Base-by-base conservation (phyloP, 768 basidiomycete species). In the Phaffia australis region DNA sequence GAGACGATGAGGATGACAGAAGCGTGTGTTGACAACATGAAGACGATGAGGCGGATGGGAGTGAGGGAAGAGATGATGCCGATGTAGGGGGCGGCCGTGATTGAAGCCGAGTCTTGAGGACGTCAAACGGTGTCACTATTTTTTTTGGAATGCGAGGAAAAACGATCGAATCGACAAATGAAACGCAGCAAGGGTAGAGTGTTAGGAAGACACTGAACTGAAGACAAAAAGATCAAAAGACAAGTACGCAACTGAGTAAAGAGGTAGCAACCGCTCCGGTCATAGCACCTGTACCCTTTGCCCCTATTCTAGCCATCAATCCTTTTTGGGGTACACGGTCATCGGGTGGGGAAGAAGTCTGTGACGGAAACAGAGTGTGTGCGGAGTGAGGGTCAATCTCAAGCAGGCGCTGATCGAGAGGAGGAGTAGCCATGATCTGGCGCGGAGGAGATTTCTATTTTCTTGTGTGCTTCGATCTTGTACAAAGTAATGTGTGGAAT, bases 91-190 rank as follows among this genome's bases (percentile, higher is more conserved):
- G 67, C 65, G 70, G 51, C 69, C 71, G 91, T 0, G 95, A 98
- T 76, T 99, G 95, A 21, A 99, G 79, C 32, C 95, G 84, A 16
- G 94, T 98, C 77, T 98, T 98, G 71, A 98, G 82, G 63, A 99
- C 91, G 77, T 99, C 95, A 76, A 99, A 99, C 3, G 95, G 95
- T 2, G 94, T 98, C 95, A 99, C 94, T 98, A 11, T 42, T 42
- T 42, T 42, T 42, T 42, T 42, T 42, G 35, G 74, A 5, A 42
- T 42, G 35, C 35, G 35, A 42, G 6, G 14, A 65, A 30, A 32
- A 50, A 46, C 8, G 48, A 42, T 6, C 23, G 56, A 23, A 58
- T 14, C 18, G 49, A 35, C 32, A 32, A 58, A 27, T 21, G n/a
- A 23, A 51, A 42, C 35, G 35, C 11, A n/a, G 23, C 21, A 9